These are phyloP conservation scores for Haematococcus sp. DNA, from an alignment of 139 green algal genomes.

Conservation along the genomic window DNA sequence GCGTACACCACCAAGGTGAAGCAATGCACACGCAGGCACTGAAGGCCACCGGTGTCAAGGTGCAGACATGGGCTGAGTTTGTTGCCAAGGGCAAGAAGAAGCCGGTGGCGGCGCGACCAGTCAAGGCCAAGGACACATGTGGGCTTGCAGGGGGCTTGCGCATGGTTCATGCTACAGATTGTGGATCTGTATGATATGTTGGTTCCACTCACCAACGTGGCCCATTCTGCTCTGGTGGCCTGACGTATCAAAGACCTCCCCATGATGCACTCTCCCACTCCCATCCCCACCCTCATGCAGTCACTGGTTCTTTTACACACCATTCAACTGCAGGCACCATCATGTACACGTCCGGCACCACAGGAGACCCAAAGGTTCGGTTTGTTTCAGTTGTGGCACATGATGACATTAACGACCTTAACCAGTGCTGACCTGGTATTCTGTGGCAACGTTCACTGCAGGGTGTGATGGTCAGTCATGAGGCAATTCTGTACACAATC, in stretches of 20 bases:
- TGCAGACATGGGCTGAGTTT: slow-evolving; percentile 58
- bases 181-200: too few relatives aligned
- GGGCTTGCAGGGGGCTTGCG: too few relatives aligned
- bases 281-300: too few relatives aligned
- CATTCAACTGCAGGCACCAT: slow-evolving; percentile 56
- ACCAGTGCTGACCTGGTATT: neutral
- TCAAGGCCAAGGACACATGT: slow-evolving; percentile 5
- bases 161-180: too few relatives aligned
- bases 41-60: slow-evolving; percentile 27
- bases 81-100: slow-evolving; percentile 27
- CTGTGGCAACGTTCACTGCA: slow-evolving; percentile 63
- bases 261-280: too few relatives aligned
- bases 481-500: slow-evolving; percentile 58
- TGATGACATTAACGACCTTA: neutral
- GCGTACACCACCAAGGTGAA: too few relatives aligned
- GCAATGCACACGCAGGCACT: neutral
- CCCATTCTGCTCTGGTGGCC: too few relatives aligned
- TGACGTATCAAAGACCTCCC: too few relatives aligned
- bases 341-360: slow-evolving; percentile 92
- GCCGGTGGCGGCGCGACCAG: slow-evolving; percentile 6
- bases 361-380: slow-evolving; percentile 65
- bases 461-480: slow-evolving; percentile 83
- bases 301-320: too few relatives aligned
- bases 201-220: too few relatives aligned
- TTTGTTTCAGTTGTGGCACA: neutral